Percentiles rank a stretch among this genome's conserved stretches.
These are phyloP conservation scores for Tulasnella sp. DNA, from an alignment of 768 basidiomycete species.

Conservation along the genomic window DNA sequence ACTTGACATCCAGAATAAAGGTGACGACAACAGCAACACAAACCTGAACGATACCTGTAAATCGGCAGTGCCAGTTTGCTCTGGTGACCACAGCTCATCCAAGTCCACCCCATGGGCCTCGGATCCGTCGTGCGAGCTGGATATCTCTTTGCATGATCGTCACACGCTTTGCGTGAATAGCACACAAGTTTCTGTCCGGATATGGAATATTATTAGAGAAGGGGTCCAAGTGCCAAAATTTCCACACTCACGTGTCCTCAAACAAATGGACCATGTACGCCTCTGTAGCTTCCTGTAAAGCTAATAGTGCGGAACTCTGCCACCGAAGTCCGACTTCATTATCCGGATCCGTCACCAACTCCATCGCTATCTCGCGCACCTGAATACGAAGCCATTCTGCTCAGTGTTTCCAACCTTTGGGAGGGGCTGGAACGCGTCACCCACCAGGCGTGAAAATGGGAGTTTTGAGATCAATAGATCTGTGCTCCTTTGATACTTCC, in stretches of 20 bases:
- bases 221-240: not conserved
- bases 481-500: constrained; percentile 89
- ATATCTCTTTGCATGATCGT: constrained; percentile 98
- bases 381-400: constrained; percentile 25
- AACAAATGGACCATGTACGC: constrained; percentile 92
- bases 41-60: too few species aligned
- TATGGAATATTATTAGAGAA: not conserved
- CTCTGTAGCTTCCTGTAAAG: constrained; percentile 93
- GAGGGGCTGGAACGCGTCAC: constrained; percentile 25
- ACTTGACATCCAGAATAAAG: too few species aligned
- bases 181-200: constrained; percentile 71
- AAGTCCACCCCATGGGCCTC: constrained; percentile 77
- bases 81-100: constrained; percentile 17
- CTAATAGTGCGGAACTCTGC: constrained; percentile 90
- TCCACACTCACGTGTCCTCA: constrained; percentile 82
- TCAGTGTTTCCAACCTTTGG: not conserved
- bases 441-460: constrained; percentile 83
- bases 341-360: constrained; percentile 65
- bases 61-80: too few species aligned
- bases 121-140: constrained; percentile 88
- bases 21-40: too few species aligned
- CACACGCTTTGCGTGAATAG: constrained; percentile 94
- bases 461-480: constrained; percentile 79
- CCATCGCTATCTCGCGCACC: constrained; percentile 91
- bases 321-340: constrained; percentile 58